Conservation (phyloP, 2,329 filamentous ascomycete species). For the Zasmidium cellare region DNA sequence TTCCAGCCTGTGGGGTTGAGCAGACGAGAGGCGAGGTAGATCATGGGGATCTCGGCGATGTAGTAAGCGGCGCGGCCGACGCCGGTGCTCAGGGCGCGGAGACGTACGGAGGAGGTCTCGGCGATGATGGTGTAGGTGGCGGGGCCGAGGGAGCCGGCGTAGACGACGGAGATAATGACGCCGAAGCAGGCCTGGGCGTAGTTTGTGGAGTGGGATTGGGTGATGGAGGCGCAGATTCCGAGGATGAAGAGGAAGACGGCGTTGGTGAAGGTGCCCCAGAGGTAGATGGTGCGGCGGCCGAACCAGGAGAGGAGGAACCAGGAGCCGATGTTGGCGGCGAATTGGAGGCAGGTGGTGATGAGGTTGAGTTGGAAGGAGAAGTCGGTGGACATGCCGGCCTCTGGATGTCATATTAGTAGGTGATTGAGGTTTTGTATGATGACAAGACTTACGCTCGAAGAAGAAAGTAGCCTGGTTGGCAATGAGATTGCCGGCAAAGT, state of each 20-base stretch:
- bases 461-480: conserved; percentile 56
- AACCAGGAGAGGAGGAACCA: conserved; percentile 35
- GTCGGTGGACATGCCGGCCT: conserved; percentile 36
- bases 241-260: conserved; percentile 33
- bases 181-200: conserved; percentile 51
- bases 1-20: conserved; percentile 37
- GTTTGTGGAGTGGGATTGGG: conserved; percentile 15
- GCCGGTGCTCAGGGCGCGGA: conserved; percentile 27
- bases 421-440: neutral
- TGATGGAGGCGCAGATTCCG: conserved; percentile 22
- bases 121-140: conserved; percentile 30
- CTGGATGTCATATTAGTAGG: conserved; percentile 26
- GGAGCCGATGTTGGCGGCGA: conserved; percentile 23
- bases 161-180: conserved; percentile 47
- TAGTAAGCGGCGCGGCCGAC: conserved; percentile 30
- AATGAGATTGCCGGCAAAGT: conserved; percentile 59
- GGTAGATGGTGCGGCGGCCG: conserved; percentile 42
- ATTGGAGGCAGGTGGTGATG: conserved; percentile 23
- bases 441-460: conserved; percentile 40
- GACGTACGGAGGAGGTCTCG: conserved; percentile 30
- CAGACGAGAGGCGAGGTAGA: conserved; percentile 22
- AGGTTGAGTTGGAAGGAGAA: conserved; percentile 40
- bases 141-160: conserved; percentile 26
- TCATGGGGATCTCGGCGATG: conserved; percentile 26
- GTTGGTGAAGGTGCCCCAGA: conserved; percentile 33